These are phyloP conservation scores for Phytomonas francai DNA, from an alignment of 208 protist genomes.

Conservation along the genomic window DNA sequence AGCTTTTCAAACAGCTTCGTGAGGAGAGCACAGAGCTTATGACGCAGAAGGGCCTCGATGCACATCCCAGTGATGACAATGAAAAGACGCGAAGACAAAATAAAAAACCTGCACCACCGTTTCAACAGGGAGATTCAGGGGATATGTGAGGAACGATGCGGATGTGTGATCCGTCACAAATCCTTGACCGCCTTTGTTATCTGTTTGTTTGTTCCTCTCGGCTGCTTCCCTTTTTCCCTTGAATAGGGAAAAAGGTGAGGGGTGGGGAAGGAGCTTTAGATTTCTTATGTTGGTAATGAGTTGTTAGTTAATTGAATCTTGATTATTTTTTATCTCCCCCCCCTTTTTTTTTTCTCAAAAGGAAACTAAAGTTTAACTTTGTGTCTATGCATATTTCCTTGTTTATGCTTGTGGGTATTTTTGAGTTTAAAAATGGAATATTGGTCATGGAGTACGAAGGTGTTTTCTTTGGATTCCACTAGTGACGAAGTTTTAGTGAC, in stretches of 20 bases:
- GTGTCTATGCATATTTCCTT: not conserved
- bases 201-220: constrained; percentile 13
- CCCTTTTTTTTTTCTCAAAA: constrained; percentile 12
- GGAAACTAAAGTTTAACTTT: not conserved
- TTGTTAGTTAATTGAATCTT: not conserved
- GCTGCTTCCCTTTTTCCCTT: constrained; percentile 15
- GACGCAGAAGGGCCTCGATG: constrained; percentile 47
- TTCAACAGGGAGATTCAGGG: constrained; percentile 28
- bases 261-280: not conserved
- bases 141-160: not conserved
- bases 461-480: constrained; percentile 10
- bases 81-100: constrained; percentile 33
- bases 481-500: constrained; percentile 48
- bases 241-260: constrained; percentile 10
- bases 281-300: not conserved
- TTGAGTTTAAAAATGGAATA: constrained; percentile 29
- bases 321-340: constrained; percentile 5
- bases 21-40: constrained; percentile 68
- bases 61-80: constrained; percentile 42
- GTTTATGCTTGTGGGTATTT: not conserved
- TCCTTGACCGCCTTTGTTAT: not conserved
- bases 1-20: constrained; percentile 58
- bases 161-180: not conserved
- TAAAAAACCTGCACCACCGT: constrained; percentile 71
- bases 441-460: constrained; percentile 31